A percentile compares a stretch with the other conserved stretches of the same genome.
These are phyloP conservation scores for Seiridium cupressi DNA, from an alignment of 2,329 filamentous ascomycete genomes.

Conservation along the genomic window DNA sequence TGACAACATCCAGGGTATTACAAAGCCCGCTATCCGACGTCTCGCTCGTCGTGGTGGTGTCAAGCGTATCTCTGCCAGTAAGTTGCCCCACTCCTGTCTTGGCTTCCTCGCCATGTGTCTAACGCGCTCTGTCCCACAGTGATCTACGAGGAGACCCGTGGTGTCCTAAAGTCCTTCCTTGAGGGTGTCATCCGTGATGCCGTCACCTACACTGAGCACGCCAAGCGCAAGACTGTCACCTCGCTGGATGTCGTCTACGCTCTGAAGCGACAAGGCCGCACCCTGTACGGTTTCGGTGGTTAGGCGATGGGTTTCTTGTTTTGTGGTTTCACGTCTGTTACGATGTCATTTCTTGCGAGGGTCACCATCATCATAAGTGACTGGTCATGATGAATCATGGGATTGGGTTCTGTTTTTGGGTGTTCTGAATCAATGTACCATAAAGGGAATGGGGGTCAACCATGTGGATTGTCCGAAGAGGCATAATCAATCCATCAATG, in stretches of 20 bases:
- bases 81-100: slow-evolving; percentile 27
- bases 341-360: slow-evolving; percentile 29
- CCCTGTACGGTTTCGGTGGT: slow-evolving; percentile 69
- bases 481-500: slow-evolving; percentile 28
- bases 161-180: slow-evolving; percentile 81
- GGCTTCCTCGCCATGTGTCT: slow-evolving; percentile 13
- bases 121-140: slow-evolving; percentile 36
- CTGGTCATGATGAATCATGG: slow-evolving; percentile 33
- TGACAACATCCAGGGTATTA: slow-evolving; percentile 99
- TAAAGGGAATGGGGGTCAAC: slow-evolving; percentile 25
- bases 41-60: slow-evolving; percentile 98
- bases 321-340: slow-evolving; percentile 32
- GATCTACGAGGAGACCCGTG: slow-evolving; percentile 83
- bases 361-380: slow-evolving; percentile 26
- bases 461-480: slow-evolving; percentile 25
- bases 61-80: slow-evolving; percentile 98
- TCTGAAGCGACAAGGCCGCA: slow-evolving; percentile 63
- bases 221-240: slow-evolving; percentile 73
- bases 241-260: slow-evolving; percentile 64
- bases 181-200: slow-evolving; percentile 78
- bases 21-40: slow-evolving; percentile 97
- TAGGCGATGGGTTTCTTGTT: slow-evolving; percentile 10
- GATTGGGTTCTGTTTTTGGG: slow-evolving; percentile 30
- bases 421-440: slow-evolving; percentile 31
- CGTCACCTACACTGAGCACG: slow-evolving; percentile 81